Conservation (phyloP, 2,329 filamentous ascomycete species). For the Cryphonectria radicalis region DNA sequence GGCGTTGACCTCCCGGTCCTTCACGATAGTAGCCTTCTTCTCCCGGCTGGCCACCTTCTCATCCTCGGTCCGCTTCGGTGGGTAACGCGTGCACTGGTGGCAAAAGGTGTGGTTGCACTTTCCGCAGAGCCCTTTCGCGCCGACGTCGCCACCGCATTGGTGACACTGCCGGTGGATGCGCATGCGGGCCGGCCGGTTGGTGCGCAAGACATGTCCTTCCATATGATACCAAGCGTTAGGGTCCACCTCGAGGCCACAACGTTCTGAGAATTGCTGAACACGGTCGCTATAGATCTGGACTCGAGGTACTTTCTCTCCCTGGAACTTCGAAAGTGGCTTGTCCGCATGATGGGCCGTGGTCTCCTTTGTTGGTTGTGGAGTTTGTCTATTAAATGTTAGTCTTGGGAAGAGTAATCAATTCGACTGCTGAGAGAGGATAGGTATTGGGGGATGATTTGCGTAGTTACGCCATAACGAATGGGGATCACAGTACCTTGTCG, state of each 20-base stretch:
- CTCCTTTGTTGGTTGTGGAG: slow-evolving; percentile 14
- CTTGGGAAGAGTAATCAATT: neutral
- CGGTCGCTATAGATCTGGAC: slow-evolving; percentile 60
- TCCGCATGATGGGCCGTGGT: slow-evolving; percentile 31
- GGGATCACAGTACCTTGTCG: slow-evolving; percentile 19
- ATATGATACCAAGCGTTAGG: slow-evolving; percentile 56
- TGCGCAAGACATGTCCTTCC: slow-evolving; percentile 62
- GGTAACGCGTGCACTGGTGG: slow-evolving; percentile 77
- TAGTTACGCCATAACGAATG: neutral
- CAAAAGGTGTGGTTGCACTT: slow-evolving; percentile 84
- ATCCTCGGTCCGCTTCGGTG: slow-evolving; percentile 65
- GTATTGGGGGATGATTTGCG: neutral
- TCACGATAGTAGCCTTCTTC: slow-evolving; percentile 52
- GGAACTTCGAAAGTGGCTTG: slow-evolving; percentile 31
- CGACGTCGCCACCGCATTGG: slow-evolving; percentile 57
- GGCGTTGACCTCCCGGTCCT: slow-evolving; percentile 62
- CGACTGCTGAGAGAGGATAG: no score
- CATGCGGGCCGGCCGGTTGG: slow-evolving; percentile 79
- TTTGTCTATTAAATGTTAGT: slow-evolving; percentile 21
- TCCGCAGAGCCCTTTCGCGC: slow-evolving; percentile 71
- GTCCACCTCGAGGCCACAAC: slow-evolving; percentile 60
- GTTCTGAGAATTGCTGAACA: slow-evolving; percentile 58
- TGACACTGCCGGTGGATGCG: slow-evolving; percentile 81
- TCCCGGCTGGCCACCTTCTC: slow-evolving; percentile 58
- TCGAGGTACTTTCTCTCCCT: slow-evolving; percentile 47